Percentiles rank a stretch among this genome's conserved stretches.
Conservation (phyloP, 192 early-diverging fungal species). For the Paraglomus brasilianum region DNA sequence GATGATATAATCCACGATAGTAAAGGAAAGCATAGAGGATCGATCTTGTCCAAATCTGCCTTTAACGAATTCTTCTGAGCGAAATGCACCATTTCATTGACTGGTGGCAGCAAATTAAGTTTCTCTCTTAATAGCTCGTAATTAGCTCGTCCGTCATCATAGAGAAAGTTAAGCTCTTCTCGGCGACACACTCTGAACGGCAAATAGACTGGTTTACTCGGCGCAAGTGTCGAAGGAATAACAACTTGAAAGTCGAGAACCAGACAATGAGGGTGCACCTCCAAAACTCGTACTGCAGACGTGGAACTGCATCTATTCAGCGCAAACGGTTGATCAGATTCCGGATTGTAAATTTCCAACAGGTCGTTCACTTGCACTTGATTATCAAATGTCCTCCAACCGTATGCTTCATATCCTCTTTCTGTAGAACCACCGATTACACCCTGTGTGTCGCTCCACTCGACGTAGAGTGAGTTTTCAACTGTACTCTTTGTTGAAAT, state of each 20-base stretch:
- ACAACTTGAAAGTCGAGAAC: conserved; percentile 25
- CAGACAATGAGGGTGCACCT: conserved; percentile 20
- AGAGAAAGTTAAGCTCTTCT: conserved; percentile 27
- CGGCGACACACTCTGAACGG: conserved; percentile 27
- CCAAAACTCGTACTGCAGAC: conserved; percentile 23
- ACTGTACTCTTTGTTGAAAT: conserved; percentile 3
- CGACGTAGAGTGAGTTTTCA: conserved; percentile 23
- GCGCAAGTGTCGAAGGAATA: conserved; percentile 6
- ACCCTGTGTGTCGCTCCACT: conserved; percentile 13
- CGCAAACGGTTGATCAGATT: conserved; percentile 14
- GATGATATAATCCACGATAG: conserved; percentile 49
- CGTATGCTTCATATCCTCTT: conserved; percentile 23
- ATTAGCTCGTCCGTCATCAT: conserved; percentile 8
- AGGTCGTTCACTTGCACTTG: conserved; percentile 22
- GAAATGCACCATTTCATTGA: conserved; percentile 26
- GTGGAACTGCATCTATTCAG: conserved; percentile 20
- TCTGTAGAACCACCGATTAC: conserved; percentile 3
- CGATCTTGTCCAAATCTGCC: conserved; percentile 38
- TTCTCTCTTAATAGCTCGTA: conserved; percentile 19
- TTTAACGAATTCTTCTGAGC: conserved; percentile 30
- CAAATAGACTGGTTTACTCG: conserved; percentile 23
- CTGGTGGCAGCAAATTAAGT: conserved; percentile 17
- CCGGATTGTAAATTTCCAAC: conserved; percentile 27
- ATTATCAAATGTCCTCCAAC: conserved; percentile 24
- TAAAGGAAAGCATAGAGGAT: conserved; percentile 45